Evolutionary conservation across 1,139 yeast species (phyloP), one percentile per base, ranked within the genome.

Genomic region (Kodamaea sp.): DNA sequence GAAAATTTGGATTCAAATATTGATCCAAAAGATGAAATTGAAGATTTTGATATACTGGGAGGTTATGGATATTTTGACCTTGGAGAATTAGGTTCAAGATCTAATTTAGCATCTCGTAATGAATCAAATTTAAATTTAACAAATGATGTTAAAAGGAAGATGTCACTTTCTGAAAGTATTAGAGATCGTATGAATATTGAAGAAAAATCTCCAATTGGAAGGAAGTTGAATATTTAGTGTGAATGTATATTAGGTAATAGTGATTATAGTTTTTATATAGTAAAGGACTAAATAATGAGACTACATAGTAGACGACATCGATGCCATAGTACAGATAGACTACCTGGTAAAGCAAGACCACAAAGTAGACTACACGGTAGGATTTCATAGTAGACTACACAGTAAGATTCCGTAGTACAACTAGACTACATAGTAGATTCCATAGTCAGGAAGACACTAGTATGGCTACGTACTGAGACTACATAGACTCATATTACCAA

Each of bases 61-160:
- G 89, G 89, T 1, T 83, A 81, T 54, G 90, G 87, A 3, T 82
- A 83, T 56, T 84, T 84, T 56, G 89, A 82, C 55, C 80, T 81
- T 48, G 87, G 81, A 1, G 83, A 79, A 39, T 59, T 70, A 33
- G 73, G 67, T 39, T 37, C 58, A 7, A 48, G 71, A 25, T 57
- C 65, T 5, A 63, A 58, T 38, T 57, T 57, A 32, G 38, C 65
- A 22, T 61, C 67, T 4, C 54, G 66, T 26, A 56, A 54, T 31
- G 64, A 63, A 36, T 60, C 67, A 7, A 66, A 65, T 43, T 53
- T 69, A 27, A 42, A 42, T 10, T 50, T 50, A 28, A 32, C 47
- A 6, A 25, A 34, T 29, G 63, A 60, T 29, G 34, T 58, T 37
- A 64, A 57, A 40, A 58, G 60, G 27, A 67, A 66, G 38, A 50